Percentiles rank a stretch among this genome's conserved stretches.
Evolutionary conservation across 1,284 basidiomycete genomes (phyloP).

Genomic region (Blastosporella zonata): DNA sequence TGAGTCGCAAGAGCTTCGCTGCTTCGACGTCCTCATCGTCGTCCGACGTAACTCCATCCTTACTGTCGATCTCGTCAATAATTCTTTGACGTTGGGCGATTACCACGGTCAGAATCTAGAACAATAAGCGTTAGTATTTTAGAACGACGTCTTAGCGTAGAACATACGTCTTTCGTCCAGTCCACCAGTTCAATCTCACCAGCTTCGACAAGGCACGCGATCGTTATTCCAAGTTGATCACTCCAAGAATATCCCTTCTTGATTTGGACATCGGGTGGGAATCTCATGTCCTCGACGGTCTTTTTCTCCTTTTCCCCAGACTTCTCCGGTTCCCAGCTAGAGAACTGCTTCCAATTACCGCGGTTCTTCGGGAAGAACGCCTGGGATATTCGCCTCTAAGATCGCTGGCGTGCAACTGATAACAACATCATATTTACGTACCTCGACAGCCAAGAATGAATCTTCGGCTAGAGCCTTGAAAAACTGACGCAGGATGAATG

Average conservation of each 20-base stretch:
- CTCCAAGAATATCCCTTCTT: slow-evolving; percentile 89
- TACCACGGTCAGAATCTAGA: slow-evolving; percentile 66
- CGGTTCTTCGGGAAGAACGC: slow-evolving; percentile 89
- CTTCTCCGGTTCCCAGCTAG: slow-evolving; percentile 71
- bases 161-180: slow-evolving; percentile 77
- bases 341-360: slow-evolving; percentile 81
- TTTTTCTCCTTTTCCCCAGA: slow-evolving; percentile 38
- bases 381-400: slow-evolving; percentile 33
- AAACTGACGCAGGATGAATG: slow-evolving; percentile 84
- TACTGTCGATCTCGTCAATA: slow-evolving; percentile 67
- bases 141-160: slow-evolving; percentile 2
- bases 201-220: slow-evolving; percentile 71
- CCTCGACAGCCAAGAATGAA: slow-evolving; percentile 83
- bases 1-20: slow-evolving; percentile 33
- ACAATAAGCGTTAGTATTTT: slow-evolving; percentile 7
- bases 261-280: slow-evolving; percentile 72
- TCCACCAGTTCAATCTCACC: slow-evolving; percentile 64
- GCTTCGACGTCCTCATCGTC: slow-evolving; percentile 47
- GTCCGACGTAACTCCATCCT: slow-evolving; percentile 35
- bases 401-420: background rate
- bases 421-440: slow-evolving; percentile 25
- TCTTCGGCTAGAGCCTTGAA: slow-evolving; percentile 86
- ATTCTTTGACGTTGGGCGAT: slow-evolving; percentile 67
- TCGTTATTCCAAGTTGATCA: slow-evolving; percentile 84
- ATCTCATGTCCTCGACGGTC: slow-evolving; percentile 42